Evolutionary conservation across 1,139 yeast genomes (phyloP).

Genomic region (Yamadazyma trypodendri): DNA sequence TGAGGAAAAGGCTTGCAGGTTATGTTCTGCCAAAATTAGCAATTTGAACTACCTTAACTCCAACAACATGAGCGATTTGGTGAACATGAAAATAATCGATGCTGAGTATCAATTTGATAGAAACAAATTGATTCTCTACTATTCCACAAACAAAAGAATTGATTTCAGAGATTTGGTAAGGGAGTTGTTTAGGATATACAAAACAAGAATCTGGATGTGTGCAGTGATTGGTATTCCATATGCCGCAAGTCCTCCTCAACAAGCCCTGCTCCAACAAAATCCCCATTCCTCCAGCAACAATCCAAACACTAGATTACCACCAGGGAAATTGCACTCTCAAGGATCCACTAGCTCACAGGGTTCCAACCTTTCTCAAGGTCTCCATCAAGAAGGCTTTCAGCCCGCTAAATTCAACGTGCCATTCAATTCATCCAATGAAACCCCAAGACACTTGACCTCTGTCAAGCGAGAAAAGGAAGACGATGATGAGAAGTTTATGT

Average conservation of each 20-base stretch:
- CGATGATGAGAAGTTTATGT: slow-evolving; percentile 35
- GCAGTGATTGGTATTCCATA: slow-evolving; percentile 55
- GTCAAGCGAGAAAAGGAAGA: slow-evolving; percentile 4
- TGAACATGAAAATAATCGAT: slow-evolving; percentile 50
- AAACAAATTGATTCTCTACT: slow-evolving; percentile 86
- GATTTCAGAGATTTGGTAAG: slow-evolving; percentile 92
- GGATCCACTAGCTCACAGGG: neutral
- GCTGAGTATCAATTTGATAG: slow-evolving; percentile 97
- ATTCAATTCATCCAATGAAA: slow-evolving; percentile 1
- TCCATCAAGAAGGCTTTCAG: too few species aligned
- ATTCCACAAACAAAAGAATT: slow-evolving; percentile 72
- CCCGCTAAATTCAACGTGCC: too few species aligned
- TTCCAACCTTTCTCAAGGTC: slow-evolving; percentile 1
- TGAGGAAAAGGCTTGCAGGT: slow-evolving; percentile 69
- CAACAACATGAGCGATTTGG: slow-evolving; percentile 10
- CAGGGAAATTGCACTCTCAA: too few species aligned
- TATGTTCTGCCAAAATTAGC: slow-evolving; percentile 59
- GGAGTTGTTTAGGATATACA: slow-evolving; percentile 87
- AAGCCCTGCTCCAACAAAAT: too few species aligned
- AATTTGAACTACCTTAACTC: slow-evolving; percentile 23
- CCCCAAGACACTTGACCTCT: slow-evolving; percentile 1
- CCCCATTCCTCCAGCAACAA: too few species aligned
- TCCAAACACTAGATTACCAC: too few species aligned
- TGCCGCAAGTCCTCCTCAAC: slow-evolving; percentile 4
- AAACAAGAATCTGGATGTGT: slow-evolving; percentile 97